Percentiles rank a stretch among this genome's conserved stretches.
These are phyloP conservation scores for Trypanosoma brucei DNA, from an alignment of 208 protist species.

Conservation along the genomic window DNA sequence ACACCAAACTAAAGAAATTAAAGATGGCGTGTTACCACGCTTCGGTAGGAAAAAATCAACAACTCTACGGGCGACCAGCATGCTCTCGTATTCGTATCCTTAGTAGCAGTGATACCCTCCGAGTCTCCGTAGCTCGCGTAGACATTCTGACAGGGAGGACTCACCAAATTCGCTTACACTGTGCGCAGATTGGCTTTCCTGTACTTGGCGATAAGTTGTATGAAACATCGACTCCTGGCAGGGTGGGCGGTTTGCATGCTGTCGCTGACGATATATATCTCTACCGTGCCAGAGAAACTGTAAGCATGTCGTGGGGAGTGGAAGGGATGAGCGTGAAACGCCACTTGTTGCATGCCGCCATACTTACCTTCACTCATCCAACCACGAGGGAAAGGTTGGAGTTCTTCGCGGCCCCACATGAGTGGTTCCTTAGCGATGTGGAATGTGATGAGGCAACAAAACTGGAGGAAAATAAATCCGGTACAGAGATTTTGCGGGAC, in stretches of 20 bases:
- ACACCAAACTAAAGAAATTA: conserved; percentile 62
- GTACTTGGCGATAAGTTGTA: conserved; percentile 86
- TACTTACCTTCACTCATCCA: conserved; percentile 51
- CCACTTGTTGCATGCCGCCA: conserved; percentile 65
- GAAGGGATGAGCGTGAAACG: conserved; percentile 31
- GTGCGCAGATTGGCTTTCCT: conserved; percentile 53
- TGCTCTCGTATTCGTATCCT: conserved; percentile 49
- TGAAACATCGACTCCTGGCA: conserved; percentile 32
- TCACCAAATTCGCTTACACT: conserved; percentile 80
- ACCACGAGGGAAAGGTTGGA: conserved; percentile 9
- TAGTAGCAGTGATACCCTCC: conserved; percentile 19
- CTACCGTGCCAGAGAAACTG: conserved; percentile 27
- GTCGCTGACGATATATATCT: conserved; percentile 71
- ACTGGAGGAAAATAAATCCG: no score
- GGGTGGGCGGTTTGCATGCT: conserved; percentile 24
- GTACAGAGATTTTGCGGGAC: no score
- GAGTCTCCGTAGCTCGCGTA: conserved; percentile 51
- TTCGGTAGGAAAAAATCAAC: not conserved
- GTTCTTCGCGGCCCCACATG: conserved; percentile 25
- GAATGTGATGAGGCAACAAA: not conserved
- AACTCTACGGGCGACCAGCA: conserved; percentile 24
- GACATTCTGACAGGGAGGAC: conserved; percentile 68
- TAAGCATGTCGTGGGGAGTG: not conserved
- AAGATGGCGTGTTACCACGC: conserved; percentile 69
- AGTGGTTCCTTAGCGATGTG: conserved; percentile 52